Evolutionary conservation across 2,329 filamentous ascomycete species (phyloP), one percentile per base, ranked within the genome.

Genomic region (Microsporum audouinii): DNA sequence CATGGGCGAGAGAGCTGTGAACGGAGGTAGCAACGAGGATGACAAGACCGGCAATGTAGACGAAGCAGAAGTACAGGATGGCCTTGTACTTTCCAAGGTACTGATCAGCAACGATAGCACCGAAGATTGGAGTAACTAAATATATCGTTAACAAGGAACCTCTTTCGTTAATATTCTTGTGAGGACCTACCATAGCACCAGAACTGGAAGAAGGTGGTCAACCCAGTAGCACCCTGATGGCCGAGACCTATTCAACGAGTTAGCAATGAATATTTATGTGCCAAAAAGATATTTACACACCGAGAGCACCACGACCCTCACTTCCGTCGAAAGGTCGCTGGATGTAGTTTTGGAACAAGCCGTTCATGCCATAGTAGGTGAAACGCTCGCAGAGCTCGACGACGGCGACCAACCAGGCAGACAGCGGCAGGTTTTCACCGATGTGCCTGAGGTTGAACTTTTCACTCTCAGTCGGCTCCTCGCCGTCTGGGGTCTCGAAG

Each of bases 11-110:
- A 33, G 82, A 73, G 1, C 65, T 62, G 0, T 82, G 82, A 1
- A 83, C 74, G 1, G 83, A 80, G 1, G 82, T 84, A 59, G 73
- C 74, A 51, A 82, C 76, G 53, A 85, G 73, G 62, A 84, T 77
- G 58, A 82, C 65, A 61, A 83, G 76, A 66, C 82, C 82, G 47
- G 78, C 67, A 61, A 87, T 77, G 73, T 87, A 87, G 63, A 87
- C 71, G 55, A 76, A 66, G 62, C 80, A 79, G 66, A 84, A 84
- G 65, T 78, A 69, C 43, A 81, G 70, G 51, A 86, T 82, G 1
- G 83, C 82, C 69, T 81, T 83, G 72, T 81, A 85, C 66, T 83
- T 81, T 60, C 84, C 83, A 14, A 84, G 73, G 69, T 83, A 84
- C 41, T 81, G 79, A 68, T 86, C 83, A 29, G 83, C 82, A 60